Percentiles rank a stretch among this genome's conserved stretches.
phyloP scores from a whole-genome alignment of 345 rosid genomes.

The Aquilaria yunnanensis region DNA sequence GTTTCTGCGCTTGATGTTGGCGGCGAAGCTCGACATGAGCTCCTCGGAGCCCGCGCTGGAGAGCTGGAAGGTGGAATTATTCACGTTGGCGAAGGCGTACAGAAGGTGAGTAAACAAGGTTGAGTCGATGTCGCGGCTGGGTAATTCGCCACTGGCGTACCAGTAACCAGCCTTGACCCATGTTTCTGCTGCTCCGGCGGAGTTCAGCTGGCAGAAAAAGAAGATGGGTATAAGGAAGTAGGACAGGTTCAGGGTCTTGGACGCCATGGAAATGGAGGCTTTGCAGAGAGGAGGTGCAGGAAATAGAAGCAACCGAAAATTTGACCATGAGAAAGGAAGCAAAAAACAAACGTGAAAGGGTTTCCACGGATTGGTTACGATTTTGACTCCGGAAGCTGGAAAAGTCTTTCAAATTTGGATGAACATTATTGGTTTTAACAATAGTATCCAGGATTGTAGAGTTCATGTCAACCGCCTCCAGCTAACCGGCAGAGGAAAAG shows the following conservation, averaged over 20 bases:
- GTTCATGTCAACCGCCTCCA: too few species aligned
- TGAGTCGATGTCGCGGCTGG: constrained; percentile 17
- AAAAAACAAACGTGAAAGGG: not conserved
- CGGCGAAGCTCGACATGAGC: not conserved
- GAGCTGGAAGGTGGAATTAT: constrained; percentile 21
- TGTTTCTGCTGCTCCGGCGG: constrained; percentile 6
- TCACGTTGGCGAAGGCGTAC: constrained; percentile 20
- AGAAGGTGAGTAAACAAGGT: constrained; percentile 29
- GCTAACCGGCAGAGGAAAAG: too few species aligned
- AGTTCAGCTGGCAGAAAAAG: too few species aligned
- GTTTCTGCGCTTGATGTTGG: constrained; percentile 12
- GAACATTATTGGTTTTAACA: too few species aligned
- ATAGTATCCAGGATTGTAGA: too few species aligned
- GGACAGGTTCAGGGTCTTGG: not conserved
- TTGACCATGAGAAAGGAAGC: too few species aligned
- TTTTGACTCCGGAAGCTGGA: too few species aligned
- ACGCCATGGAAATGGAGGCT: not conserved
- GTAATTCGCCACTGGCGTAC: constrained; percentile 12
- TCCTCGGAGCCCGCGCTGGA: not conserved
- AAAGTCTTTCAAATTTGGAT: too few species aligned
- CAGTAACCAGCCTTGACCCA: constrained; percentile 32
- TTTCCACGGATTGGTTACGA: too few species aligned
- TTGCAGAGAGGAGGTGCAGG: not conserved
- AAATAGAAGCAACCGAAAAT: too few species aligned
- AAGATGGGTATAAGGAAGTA: too few species aligned